Base-by-base conservation (phyloP, 2,329 filamentous ascomycete genomes). In the Rhexocercosporidium sp. region DNA sequence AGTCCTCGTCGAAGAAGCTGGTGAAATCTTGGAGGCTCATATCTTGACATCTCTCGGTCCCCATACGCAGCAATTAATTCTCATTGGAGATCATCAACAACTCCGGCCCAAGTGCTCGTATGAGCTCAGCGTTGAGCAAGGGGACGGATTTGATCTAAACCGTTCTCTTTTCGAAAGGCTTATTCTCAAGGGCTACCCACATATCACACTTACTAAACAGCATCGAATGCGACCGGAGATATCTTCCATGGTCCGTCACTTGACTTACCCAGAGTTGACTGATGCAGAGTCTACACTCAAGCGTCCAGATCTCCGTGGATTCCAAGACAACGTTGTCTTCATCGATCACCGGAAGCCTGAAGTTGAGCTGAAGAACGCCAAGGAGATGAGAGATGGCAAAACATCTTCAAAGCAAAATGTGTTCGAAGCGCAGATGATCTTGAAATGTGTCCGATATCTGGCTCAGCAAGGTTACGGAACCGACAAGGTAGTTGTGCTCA, bases 81-180 rank as follows among this genome's bases (percentile, higher is more conserved):
- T 92, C 1, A 93, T 93, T 12, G 91, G 91, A 0, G 91, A 93
- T 63, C 90, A 93, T 74, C 85, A 90, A 64, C 91, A 93, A 69
- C 82, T 93, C 0, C 85, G 90, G 0, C 91, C 91, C 0, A 92
- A 92, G 71, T 81, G 87, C 63, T 88, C 85, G 62, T 92, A 88
- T 70, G 77, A 75, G 0, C 76, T 93, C 0, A 87, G 82, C 0
- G 83, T 90, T 0, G 90, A 92, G 69, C 85, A 86, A 25, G 89
- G 88, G 0, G 81, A 86, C 7, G 90, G 90, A 0, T 93, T 85
- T 70, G 84, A 93, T 66, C 81, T 93, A 1, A 90, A 93, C 68
- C 75, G 83, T 1, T 92, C 90, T 0, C 75, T 93, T 0, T 93
- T 93, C 68, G 91, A 93, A 73, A 81, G 91, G 22, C 79, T 93